phyloP scores from a whole-genome alignment of 352 stramenopile species.

The Salisapilia sapeloensis region DNA sequence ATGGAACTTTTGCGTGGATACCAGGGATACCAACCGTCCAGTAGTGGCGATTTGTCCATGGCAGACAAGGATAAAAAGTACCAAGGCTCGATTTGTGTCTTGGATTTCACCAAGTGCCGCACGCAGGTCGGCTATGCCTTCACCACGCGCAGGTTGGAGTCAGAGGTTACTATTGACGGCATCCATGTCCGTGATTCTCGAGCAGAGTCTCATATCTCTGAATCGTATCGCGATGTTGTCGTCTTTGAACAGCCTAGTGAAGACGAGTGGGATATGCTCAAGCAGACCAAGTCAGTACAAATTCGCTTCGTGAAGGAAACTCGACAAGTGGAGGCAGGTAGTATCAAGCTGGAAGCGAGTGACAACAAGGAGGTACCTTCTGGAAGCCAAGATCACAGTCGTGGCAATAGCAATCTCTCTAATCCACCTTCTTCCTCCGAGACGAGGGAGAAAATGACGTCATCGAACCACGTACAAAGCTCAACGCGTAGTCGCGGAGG shows the following conservation, averaged over 20 bases:
- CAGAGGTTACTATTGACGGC: constrained; percentile 30
- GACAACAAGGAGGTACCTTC: too few species aligned
- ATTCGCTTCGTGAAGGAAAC: constrained; percentile 36
- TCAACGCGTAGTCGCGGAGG: too few species aligned
- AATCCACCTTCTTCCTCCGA: too few species aligned
- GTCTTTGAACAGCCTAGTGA: constrained; percentile 25
- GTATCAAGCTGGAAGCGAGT: constrained; percentile 21
- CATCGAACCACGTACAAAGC: too few species aligned
- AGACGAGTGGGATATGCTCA: constrained; percentile 5
- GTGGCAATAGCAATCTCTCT: too few species aligned
- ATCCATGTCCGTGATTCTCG: constrained; percentile 59
- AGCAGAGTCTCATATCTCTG: constrained; percentile 26
- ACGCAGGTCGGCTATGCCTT: constrained; percentile 35
- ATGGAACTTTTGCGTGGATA: constrained; percentile 66
- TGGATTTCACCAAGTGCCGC: constrained; percentile 29
- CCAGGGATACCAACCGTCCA: constrained; percentile 61
- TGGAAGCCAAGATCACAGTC: too few species aligned
- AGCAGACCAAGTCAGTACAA: constrained; percentile 35
- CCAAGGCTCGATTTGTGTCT: constrained; percentile 52
- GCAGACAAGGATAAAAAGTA: constrained; percentile 37
- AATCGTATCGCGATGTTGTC: constrained; percentile 51
- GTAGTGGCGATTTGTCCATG: constrained; percentile 60
- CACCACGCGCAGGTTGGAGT: constrained; percentile 16
- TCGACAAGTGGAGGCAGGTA: constrained; percentile 16
- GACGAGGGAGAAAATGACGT: too few species aligned